Base-by-base conservation (phyloP, 2,329 filamentous ascomycete species). In the Albophoma yamanashiensis region DNA sequence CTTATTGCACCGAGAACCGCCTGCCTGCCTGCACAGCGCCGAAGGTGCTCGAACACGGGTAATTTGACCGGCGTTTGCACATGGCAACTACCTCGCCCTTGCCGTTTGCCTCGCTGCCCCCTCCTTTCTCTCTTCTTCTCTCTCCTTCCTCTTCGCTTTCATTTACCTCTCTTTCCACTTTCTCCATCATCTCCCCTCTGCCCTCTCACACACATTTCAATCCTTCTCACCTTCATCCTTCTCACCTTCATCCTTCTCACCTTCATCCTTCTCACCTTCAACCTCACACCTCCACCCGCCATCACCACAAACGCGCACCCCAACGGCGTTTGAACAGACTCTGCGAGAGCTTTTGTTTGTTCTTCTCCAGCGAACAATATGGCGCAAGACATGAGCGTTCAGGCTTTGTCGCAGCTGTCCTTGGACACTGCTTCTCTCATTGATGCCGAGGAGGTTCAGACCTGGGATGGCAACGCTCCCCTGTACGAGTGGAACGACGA, bases 401-500 rank as follows among this genome's bases (percentile, higher is more conserved):
- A 60, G 20, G 25, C 40, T n/a, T 43, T 43, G 12, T 67, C 77
- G 56, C 74, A 74, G 0, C 69, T 74, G 3, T 71, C 76, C 0
- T 78, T 80, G 65, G 76, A 85, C 66, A 86, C 86, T 68, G 67
- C 70, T 17, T 64, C 71, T 5, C 42, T 69, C 52, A 40, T 62
- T 1, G 47, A 62, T 4, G 60, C 57, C 4, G 62, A 67, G 6
- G 58, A 55, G 5, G 45, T 57, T 8, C 67, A 67, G 14, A 67
- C 70, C 2, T 85, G 79, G 75, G 82, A 79, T 17, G 72, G 77
- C 43, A 82, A 82, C 59, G 87, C 85, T n/a, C 75, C 70, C 0
- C 79, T 89, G 52, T 97, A 97, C 67, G 84, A 92, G 68, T 97
- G 89, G 89, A 81, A 86, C 22, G 91, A 92, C 14, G 91, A 96